Percentiles rank a stretch among this genome's conserved stretches.
Conservation (phyloP, 2,329 filamentous ascomycete genomes). For the Cadophora gregata region DNA sequence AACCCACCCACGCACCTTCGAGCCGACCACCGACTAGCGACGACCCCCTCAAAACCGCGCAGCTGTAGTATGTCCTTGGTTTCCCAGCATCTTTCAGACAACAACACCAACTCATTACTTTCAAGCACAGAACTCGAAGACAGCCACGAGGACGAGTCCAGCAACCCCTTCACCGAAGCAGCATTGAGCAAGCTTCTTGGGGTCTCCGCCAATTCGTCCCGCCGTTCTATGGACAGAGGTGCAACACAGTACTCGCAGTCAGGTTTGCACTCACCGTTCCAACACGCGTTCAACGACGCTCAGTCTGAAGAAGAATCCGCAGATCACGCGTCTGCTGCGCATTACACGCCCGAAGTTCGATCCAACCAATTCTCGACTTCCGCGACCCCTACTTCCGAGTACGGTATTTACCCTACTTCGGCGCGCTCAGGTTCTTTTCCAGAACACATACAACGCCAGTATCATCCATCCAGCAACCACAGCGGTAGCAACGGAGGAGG, state of each 20-base stretch:
- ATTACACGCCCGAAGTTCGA: conserved; percentile 83
- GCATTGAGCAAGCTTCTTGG: conserved; percentile 42
- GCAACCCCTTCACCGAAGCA: conserved; percentile 35
- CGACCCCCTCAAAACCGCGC: conserved; percentile 28
- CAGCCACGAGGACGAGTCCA: conserved; percentile 20
- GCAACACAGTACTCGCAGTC: conserved; percentile 82
- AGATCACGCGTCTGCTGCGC: conserved; percentile 94
- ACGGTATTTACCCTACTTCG: conserved; percentile 76
- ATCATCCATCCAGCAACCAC: conserved; percentile 78
- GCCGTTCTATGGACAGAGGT: conserved; percentile 62
- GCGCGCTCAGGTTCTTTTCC: conserved; percentile 85
- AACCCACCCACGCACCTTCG: neutral
- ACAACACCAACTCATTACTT: conserved; percentile 35
- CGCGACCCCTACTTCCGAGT: conserved; percentile 87
- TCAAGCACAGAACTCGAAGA: conserved; percentile 32
- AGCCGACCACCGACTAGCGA: conserved; percentile 25
- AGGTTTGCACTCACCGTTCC: conserved; percentile 82
- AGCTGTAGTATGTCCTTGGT: conserved; percentile 46
- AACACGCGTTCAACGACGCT: conserved; percentile 68
- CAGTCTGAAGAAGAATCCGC: conserved; percentile 83
- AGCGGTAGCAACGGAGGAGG: conserved; percentile 79
- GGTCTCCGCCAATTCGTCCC: conserved; percentile 39
- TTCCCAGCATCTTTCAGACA: conserved; percentile 38
- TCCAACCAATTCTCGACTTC: conserved; percentile 61
- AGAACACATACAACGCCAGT: conserved; percentile 85